Evolutionary conservation across 2,329 filamentous ascomycete genomes (phyloP).

Genomic region (Nigrospora sphaerica): DNA sequence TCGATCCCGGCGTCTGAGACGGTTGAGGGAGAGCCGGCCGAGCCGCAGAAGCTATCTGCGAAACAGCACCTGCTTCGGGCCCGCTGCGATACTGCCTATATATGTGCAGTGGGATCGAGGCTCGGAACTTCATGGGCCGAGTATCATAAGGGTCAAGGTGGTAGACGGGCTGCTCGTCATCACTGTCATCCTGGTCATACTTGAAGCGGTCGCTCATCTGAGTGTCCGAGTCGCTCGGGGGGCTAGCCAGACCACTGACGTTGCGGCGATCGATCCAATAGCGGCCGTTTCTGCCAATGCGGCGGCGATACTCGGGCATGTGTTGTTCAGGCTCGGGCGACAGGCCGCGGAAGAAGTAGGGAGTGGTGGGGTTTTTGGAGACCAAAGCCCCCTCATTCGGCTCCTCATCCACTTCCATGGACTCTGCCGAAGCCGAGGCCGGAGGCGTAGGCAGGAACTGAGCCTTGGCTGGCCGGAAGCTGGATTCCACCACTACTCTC

Average conservation of each 20-base stretch:
- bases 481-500: slow-evolving; percentile 54
- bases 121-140: slow-evolving; percentile 51
- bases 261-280: slow-evolving; percentile 77
- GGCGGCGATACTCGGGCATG: slow-evolving; percentile 68
- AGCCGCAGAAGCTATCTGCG: slow-evolving; percentile 9
- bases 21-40: slow-evolving; percentile 16
- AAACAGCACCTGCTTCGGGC: slow-evolving; percentile 21
- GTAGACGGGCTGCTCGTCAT: slow-evolving; percentile 72
- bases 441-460: slow-evolving; percentile 64
- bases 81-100: slow-evolving; percentile 27
- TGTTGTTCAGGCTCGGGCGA: slow-evolving; percentile 27
- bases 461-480: slow-evolving; percentile 66
- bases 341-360: slow-evolving; percentile 39
- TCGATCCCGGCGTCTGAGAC: slow-evolving; percentile 1
- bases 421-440: slow-evolving; percentile 43
- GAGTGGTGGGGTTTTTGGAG: slow-evolving; percentile 20
- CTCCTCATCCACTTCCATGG: slow-evolving; percentile 48
- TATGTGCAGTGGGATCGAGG: slow-evolving; percentile 24
- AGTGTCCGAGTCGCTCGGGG: slow-evolving; percentile 19
- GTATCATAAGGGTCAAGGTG: slow-evolving; percentile 66
- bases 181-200: slow-evolving; percentile 73
- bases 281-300: slow-evolving; percentile 77
- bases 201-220: slow-evolving; percentile 66
- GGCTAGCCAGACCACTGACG: slow-evolving; percentile 11
- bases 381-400: slow-evolving; percentile 12